Conservation (phyloP, 2,329 filamentous ascomycete species). For the Beauveria asiatica region DNA sequence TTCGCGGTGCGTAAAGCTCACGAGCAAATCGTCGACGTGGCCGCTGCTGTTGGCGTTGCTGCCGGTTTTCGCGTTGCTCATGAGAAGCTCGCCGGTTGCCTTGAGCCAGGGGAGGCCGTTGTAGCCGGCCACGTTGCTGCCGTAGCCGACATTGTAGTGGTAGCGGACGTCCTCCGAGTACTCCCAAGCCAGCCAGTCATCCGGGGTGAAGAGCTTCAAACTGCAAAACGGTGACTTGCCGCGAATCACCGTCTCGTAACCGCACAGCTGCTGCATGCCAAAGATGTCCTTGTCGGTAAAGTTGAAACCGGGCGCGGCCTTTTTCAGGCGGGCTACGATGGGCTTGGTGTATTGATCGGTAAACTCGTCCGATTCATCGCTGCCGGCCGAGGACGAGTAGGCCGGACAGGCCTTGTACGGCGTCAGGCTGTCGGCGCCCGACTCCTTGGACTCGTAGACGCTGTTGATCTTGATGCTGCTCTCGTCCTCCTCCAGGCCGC, state of each 20-base stretch:
- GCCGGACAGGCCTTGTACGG: slow-evolving; percentile 57
- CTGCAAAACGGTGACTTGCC: slow-evolving; percentile 55
- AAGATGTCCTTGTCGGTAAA: slow-evolving; percentile 55
- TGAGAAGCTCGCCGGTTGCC: slow-evolving; percentile 44
- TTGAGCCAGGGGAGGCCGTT: slow-evolving; percentile 61
- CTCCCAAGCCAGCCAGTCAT: slow-evolving; percentile 60
- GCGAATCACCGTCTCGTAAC: slow-evolving; percentile 56
- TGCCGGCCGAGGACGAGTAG: slow-evolving; percentile 50
- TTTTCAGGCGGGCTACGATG: slow-evolving; percentile 48
- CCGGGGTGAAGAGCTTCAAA: slow-evolving; percentile 47
- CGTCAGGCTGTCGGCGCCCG: slow-evolving; percentile 52
- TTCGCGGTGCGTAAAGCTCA: slow-evolving; percentile 63
- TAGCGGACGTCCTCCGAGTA: slow-evolving; percentile 57
- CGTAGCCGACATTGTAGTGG: slow-evolving; percentile 59
- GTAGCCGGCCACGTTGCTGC: slow-evolving; percentile 45
- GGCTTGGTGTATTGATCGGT: slow-evolving; percentile 49
- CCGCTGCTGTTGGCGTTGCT: background rate
- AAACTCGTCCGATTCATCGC: slow-evolving; percentile 43
- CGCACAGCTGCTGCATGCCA: slow-evolving; percentile 58
- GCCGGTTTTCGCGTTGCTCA: slow-evolving; percentile 22
- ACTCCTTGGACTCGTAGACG: slow-evolving; percentile 47
- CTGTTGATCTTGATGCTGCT: slow-evolving; percentile 45
- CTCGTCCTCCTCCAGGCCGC: slow-evolving; percentile 44
- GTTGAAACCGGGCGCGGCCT: slow-evolving; percentile 48
- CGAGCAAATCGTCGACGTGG: slow-evolving; percentile 48